Conservation (phyloP, 345 rosid species). For the Trapa incisa region DNA sequence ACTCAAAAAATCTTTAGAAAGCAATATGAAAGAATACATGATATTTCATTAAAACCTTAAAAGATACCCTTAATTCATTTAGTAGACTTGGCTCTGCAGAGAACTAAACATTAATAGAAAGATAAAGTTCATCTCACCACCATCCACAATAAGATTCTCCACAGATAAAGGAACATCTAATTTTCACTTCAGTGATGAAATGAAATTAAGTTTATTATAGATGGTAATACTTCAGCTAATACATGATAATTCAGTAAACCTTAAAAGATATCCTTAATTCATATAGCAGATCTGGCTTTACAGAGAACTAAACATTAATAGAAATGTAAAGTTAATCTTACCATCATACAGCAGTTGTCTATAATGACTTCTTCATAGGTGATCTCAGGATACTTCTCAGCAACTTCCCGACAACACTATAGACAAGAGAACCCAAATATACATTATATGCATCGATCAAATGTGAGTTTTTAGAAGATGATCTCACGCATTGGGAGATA, state of each 20-base stretch:
- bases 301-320: background rate
- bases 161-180: background rate
- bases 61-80: too few relatives aligned
- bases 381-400: slow-evolving; percentile 94
- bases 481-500: background rate
- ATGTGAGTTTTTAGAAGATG: background rate
- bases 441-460: background rate
- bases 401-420: slow-evolving; percentile 99
- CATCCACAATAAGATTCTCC: too few relatives aligned
- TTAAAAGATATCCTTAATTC: background rate
- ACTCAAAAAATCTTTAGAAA: background rate
- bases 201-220: too few relatives aligned
- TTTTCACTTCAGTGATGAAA: too few relatives aligned
- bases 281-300: background rate
- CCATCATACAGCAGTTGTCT: slow-evolving; percentile 99
- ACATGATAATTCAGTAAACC: background rate
- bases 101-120: too few relatives aligned
- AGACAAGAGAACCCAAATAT: slow-evolving; percentile 5
- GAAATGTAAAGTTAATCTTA: slow-evolving; percentile 14
- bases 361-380: slow-evolving; percentile 93
- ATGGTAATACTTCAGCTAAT: too few relatives aligned
- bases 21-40: background rate
- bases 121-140: too few relatives aligned
- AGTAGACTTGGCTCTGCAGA: too few relatives aligned
- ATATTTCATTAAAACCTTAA: background rate